Evolutionary conservation across 805 yeast genomes (phyloP).

Genomic region (Dipodascus geniculatus): DNA sequence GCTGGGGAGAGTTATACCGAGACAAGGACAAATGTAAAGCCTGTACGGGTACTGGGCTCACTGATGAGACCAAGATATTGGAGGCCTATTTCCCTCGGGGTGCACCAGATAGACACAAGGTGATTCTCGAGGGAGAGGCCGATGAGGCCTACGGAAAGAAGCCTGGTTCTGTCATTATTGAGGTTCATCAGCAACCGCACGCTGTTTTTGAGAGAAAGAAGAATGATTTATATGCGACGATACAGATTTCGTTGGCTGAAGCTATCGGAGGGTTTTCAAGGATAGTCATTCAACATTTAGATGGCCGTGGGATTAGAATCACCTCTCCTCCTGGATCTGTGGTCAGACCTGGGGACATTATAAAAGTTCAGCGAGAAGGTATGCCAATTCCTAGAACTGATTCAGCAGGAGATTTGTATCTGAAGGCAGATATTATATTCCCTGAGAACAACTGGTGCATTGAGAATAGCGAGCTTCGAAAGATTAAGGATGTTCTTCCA

Average conservation of each 20-base stretch:
- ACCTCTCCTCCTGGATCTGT: constrained; percentile 70
- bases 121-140: constrained; percentile 56
- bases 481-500: constrained; percentile 17
- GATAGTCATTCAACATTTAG: constrained; percentile 58
- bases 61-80: constrained; percentile 55
- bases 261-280: constrained; percentile 73
- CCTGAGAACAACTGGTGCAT: constrained; percentile 79
- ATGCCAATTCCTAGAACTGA: constrained; percentile 52
- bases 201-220: constrained; percentile 42
- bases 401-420: constrained; percentile 55
- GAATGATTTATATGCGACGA: constrained; percentile 49
- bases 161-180: constrained; percentile 70
- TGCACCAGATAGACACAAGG: constrained; percentile 44
- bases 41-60: constrained; percentile 55
- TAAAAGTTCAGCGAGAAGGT: constrained; percentile 63
- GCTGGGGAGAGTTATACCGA: constrained; percentile 48
- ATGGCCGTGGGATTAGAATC: constrained; percentile 60
- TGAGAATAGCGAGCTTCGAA: constrained; percentile 48
- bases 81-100: constrained; percentile 75
- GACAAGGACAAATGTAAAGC: constrained; percentile 65
- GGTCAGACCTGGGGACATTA: constrained; percentile 58
- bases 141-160: constrained; percentile 61
- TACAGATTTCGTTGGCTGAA: constrained; percentile 59
- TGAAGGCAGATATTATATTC: constrained; percentile 62
- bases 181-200: constrained; percentile 41